These are phyloP conservation scores for Smallanthus sonchifolius DNA, from an alignment of 129 eudicot species.

Conservation along the genomic window DNA sequence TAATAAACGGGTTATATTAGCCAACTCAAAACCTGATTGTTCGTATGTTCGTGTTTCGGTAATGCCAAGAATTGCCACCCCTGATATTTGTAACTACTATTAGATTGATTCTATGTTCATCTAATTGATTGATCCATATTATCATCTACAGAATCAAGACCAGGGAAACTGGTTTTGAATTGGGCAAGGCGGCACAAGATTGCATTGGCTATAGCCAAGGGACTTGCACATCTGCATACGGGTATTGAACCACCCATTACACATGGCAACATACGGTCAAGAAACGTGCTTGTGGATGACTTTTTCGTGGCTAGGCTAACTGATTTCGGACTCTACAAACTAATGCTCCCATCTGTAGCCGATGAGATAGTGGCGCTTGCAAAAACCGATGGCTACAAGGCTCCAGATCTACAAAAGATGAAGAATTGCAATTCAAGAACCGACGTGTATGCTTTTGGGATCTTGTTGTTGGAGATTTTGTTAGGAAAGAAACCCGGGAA, in stretches of 20 bases:
- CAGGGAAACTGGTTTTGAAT: constrained; percentile 63
- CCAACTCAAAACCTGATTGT: neutral
- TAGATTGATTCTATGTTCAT: neutral
- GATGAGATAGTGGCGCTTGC: constrained; percentile 61
- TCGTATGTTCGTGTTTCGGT: neutral
- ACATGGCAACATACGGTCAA: constrained; percentile 71
- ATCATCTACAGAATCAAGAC: constrained; percentile 48
- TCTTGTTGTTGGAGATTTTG: constrained; percentile 56
- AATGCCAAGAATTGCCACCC: neutral
- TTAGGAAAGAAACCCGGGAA: constrained; percentile 70
- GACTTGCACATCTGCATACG: constrained; percentile 68
- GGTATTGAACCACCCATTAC: constrained; percentile 70
- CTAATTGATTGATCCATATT: neutral
- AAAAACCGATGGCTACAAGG: constrained; percentile 72
- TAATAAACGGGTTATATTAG: neutral
- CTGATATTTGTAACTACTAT: neutral
- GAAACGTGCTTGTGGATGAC: constrained; percentile 67
- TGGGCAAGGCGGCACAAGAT: constrained; percentile 81
- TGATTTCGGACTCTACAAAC: constrained; percentile 66
- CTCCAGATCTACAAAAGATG: constrained; percentile 82
- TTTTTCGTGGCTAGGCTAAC: constrained; percentile 69
- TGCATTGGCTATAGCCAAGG: constrained; percentile 66
- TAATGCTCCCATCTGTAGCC: constrained; percentile 64
- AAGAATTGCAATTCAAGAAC: constrained; percentile 61
- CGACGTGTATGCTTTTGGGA: constrained; percentile 78